phyloP scores from a whole-genome alignment of 768 basidiomycete genomes.

The Pholiota molesta region DNA sequence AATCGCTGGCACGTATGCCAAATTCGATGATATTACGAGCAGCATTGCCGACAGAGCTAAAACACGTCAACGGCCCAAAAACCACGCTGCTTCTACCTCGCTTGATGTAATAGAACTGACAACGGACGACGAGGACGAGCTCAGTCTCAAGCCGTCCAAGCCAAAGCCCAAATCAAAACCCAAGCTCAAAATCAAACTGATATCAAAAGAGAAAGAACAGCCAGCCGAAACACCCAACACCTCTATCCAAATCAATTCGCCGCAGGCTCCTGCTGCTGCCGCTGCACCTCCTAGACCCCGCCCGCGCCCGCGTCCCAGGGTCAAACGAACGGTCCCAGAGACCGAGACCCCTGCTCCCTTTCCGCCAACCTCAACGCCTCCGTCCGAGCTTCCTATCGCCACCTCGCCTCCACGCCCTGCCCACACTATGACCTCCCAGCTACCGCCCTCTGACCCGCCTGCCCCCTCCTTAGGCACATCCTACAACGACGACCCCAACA shows the following conservation, averaged over 20 bases:
- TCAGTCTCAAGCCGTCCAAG: slow-evolving; percentile 30
- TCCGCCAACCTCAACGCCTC: slow-evolving; percentile 9
- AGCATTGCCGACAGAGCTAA: slow-evolving; percentile 64
- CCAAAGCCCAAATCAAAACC: slow-evolving; percentile 29
- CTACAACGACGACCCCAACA: slow-evolving; percentile 1
- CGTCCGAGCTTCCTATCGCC: slow-evolving; percentile 21
- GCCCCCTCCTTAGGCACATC: slow-evolving; percentile 12
- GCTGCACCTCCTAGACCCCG: slow-evolving; percentile 16
- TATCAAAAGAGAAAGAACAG: slow-evolving; percentile 17
- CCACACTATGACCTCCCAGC: slow-evolving; percentile 20
- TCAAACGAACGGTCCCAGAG: slow-evolving; percentile 11
- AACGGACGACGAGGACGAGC: slow-evolving; percentile 44
- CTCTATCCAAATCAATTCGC: background rate
- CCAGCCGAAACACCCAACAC: background rate
- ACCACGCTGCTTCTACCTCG: slow-evolving; percentile 9
- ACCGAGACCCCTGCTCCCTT: slow-evolving; percentile 1
- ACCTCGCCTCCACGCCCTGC: slow-evolving; percentile 16
- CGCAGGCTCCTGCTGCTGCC: slow-evolving; percentile 3
- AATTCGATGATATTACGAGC: slow-evolving; percentile 18
- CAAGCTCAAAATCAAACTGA: slow-evolving; percentile 27
- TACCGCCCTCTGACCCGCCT: slow-evolving; percentile 35
- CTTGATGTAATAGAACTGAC: slow-evolving; percentile 47
- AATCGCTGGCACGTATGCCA: slow-evolving; percentile 5
- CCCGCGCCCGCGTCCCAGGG: slow-evolving; percentile 22
- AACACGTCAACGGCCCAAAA: slow-evolving; percentile 47